A percentile compares a stretch with the other conserved stretches of the same genome.
Evolutionary conservation across 768 basidiomycete species (phyloP).

Genomic region (Phlegmacium glaucopus): DNA sequence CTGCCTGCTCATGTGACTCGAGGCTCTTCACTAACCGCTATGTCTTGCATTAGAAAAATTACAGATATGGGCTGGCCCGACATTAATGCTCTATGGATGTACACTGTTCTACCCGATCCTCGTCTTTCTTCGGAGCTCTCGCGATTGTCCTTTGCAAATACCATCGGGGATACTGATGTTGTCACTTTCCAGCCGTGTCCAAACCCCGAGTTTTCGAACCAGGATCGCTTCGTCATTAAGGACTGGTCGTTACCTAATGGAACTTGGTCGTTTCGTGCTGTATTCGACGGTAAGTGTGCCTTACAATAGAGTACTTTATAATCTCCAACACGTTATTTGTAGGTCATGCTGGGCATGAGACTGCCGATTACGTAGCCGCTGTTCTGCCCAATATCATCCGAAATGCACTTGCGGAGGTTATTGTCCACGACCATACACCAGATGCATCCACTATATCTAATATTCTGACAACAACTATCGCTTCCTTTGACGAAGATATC

Average conservation of each 20-base stretch:
- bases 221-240: constrained; percentile 43
- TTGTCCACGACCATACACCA: constrained; percentile 10
- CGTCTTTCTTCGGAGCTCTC: constrained; percentile 37
- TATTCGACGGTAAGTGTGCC: constrained; percentile 42
- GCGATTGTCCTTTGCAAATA: constrained; percentile 31
- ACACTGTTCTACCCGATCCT: constrained; percentile 40
- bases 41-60: constrained; percentile 17
- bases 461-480: constrained; percentile 32
- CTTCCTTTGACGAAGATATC: constrained; percentile 35
- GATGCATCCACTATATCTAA: constrained; percentile 22
- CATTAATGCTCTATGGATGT: constrained; percentile 28
- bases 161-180: constrained; percentile 32
- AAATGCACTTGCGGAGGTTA: constrained; percentile 16
- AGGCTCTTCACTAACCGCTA: constrained; percentile 2
- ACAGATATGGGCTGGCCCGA: constrained; percentile 37
- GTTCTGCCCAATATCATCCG: constrained; percentile 31
- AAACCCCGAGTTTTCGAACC: constrained; percentile 34
- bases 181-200: constrained; percentile 47
- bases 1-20: neutral
- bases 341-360: constrained; percentile 47
- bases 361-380: constrained; percentile 36
- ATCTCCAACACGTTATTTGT: neutral
- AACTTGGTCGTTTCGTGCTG: constrained; percentile 41
- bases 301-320: neutral
- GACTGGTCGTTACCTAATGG: constrained; percentile 37